phyloP scores from a whole-genome alignment of 495 filamentous ascomycete genomes.

The Penicillium angulare region DNA sequence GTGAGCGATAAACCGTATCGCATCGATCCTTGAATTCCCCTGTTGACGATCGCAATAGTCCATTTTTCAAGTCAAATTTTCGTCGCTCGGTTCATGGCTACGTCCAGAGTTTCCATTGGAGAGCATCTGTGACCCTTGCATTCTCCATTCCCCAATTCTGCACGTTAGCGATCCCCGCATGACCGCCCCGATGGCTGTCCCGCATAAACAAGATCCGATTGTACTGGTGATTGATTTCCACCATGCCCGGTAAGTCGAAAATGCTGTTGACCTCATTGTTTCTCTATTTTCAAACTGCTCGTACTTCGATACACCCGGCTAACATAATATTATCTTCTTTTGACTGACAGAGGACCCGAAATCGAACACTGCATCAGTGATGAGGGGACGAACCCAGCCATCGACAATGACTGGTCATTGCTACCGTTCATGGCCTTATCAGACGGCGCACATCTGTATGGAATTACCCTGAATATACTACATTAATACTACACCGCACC shows the following conservation, averaged over 20 bases:
- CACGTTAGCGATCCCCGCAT: conserved; percentile 3
- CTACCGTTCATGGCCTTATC: conserved; percentile 97
- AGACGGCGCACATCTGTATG: conserved; percentile 91
- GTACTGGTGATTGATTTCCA: conserved; percentile 96
- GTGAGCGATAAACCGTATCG: conserved; percentile 28
- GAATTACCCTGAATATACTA: too few species aligned
- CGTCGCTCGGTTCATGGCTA: conserved; percentile 8
- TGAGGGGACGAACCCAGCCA: conserved; percentile 75
- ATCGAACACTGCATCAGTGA: conserved; percentile 88
- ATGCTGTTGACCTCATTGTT: neutral
- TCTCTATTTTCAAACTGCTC: neutral
- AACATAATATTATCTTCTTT: neutral
- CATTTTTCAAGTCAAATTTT: conserved; percentile 1
- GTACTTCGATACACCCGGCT: neutral
- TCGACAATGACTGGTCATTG: conserved; percentile 86
- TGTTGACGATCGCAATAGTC: conserved; percentile 4
- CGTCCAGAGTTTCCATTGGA: conserved; percentile 11
- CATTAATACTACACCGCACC: too few species aligned
- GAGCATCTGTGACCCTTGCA: conserved; percentile 10
- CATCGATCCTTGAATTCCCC: conserved; percentile 21
- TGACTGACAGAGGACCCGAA: conserved; percentile 72
- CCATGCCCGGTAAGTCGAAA: conserved; percentile 68
- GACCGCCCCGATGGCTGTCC: conserved; percentile 33
- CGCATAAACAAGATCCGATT: conserved; percentile 50
- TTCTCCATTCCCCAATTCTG: neutral